Conservation (phyloP, 1,284 basidiomycete species). For the Wolfiporia cocos region DNA sequence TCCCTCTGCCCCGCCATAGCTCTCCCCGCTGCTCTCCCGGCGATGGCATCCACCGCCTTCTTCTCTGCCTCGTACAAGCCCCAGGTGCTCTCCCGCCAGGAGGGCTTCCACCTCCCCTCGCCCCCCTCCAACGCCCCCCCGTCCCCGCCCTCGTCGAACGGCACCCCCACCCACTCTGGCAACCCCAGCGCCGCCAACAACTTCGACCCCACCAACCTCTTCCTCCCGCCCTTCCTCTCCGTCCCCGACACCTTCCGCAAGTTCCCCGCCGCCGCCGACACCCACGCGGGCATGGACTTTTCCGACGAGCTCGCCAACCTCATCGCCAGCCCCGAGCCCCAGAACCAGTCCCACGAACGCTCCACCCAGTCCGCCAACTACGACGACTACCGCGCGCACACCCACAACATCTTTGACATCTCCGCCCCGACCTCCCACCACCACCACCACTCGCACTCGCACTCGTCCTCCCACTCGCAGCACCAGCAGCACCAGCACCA, state of each 20-base stretch:
- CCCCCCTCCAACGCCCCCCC: conserved; percentile 33
- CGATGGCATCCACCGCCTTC: conserved; percentile 17
- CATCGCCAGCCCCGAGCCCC: conserved; percentile 34
- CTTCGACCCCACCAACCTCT: conserved; percentile 30
- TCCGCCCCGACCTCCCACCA: conserved; percentile 36
- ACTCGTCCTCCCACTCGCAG: conserved; percentile 13
- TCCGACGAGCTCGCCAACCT: conserved; percentile 57
- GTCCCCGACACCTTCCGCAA: conserved; percentile 48
- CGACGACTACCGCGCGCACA: conserved; percentile 32
- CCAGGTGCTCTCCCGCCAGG: conserved; percentile 40
- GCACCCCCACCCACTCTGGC: conserved; percentile 27
- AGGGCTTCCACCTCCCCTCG: conserved; percentile 59
- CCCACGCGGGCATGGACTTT: conserved; percentile 43
- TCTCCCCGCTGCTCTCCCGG: neutral
- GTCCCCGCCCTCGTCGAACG: conserved; percentile 31
- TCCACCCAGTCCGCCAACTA: conserved; percentile 31
- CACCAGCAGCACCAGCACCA: conserved; percentile 13
- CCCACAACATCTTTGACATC: conserved; percentile 73
- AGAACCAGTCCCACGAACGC: conserved; percentile 27
- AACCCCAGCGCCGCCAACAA: conserved; percentile 16
- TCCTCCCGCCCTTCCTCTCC: conserved; percentile 37
- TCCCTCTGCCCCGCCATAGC: neutral
- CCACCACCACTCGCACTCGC: conserved; percentile 12
- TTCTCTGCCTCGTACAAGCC: conserved; percentile 31
- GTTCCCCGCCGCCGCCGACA: conserved; percentile 29